Evolutionary conservation across 768 basidiomycete genomes (phyloP).

Genomic region (Trametes cingulata): DNA sequence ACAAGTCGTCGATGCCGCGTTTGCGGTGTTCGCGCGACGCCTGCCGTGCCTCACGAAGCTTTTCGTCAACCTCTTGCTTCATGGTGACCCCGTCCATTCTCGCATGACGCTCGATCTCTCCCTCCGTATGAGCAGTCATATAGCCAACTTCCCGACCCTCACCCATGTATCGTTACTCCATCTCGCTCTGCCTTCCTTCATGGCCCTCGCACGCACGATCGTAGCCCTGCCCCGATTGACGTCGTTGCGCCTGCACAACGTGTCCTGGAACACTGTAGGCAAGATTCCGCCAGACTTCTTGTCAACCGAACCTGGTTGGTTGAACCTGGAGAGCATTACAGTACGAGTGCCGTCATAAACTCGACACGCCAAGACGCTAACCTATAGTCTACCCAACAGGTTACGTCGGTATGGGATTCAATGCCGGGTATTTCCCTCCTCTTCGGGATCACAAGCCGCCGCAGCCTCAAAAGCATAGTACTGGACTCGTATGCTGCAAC

Average conservation of each 20-base stretch:
- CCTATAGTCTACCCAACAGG: no score
- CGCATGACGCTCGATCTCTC: background rate
- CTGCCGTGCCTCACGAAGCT: background rate
- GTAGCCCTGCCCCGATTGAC: background rate
- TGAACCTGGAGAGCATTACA: background rate
- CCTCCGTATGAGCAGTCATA: background rate
- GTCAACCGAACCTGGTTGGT: background rate
- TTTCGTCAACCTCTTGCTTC: background rate
- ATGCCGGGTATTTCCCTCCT: no score
- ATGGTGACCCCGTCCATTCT: background rate
- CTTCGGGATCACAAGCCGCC: no score
- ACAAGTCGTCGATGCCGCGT: background rate
- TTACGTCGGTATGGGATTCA: no score
- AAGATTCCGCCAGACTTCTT: background rate
- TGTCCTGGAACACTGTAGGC: constrained; percentile 13
- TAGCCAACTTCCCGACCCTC: background rate
- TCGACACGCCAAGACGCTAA: no score
- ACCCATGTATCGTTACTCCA: background rate
- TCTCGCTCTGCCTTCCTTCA: background rate
- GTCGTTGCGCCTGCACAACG: background rate
- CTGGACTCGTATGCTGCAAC: no score
- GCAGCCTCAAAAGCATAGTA: no score
- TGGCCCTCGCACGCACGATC: background rate
- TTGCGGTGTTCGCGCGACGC: background rate
- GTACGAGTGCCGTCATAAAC: no score